Base-by-base conservation (phyloP, 176 grass and related monocot genomes). In the Avena eriantha region DNA sequence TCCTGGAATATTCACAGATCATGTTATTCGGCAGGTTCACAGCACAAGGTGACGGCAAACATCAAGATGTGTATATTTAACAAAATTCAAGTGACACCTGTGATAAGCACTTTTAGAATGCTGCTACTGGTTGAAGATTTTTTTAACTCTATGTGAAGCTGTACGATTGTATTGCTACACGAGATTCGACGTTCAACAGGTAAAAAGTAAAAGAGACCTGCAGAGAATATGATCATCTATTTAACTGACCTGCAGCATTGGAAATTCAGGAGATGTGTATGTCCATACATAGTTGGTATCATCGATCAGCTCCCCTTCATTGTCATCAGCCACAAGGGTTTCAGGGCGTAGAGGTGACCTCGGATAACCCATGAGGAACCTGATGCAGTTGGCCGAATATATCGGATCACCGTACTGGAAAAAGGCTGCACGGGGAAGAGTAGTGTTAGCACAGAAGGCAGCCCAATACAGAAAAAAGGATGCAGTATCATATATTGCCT, bases 241-340 rank as follows among this genome's bases (percentile, higher is more conserved):
- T 10, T 34, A 76, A 84, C 73, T 67, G 3, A 96, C 94, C 80
- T 96, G 91, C 63, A 68, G 3, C 94, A 96, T 96, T 69, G 87
- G 89, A 59, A 93, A 96, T 71, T 96, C 78, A 23, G 89, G 94
- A 77, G 94, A 96, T 34, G 86, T 84, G 51, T 96, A 96, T 19
- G 73, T 93, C 91, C 89, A 96, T 13, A 79, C 34, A 54, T 93
- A 93, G 71, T 91, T 87, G 34, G 65, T 58, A 51, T 89, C 78
- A 61, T 47, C 67, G 57, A 64, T 33, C 48, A 83, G 48, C 56
- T 81, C 85, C 10, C 75, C 78, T 81, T 88, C 86, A 70, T 87
- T 73, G 9, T 88, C 84, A 78, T 94, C 80, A 11, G 63, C 74
- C 3, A 84, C 81, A 86, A 76, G 68, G 6, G 64, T 68, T 45